phyloP scores from a whole-genome alignment of 495 filamentous ascomycete genomes.

The Xylaria palmicola region DNA sequence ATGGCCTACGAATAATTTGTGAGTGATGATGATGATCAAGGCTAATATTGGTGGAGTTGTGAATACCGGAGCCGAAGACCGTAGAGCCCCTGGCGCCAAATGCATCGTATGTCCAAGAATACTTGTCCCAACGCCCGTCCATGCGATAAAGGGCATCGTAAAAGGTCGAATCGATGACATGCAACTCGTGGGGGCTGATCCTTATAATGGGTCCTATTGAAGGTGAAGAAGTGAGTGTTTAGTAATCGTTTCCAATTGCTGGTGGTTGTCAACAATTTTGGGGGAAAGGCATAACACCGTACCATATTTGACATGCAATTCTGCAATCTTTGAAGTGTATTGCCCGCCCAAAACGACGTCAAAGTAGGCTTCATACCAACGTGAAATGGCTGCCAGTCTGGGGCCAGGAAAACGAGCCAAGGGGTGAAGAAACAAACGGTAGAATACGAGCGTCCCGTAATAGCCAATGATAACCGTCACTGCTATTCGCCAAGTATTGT shows the following conservation, averaged over 20 bases:
- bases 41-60: neutral
- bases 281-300: neutral
- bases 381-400: conserved; percentile 44
- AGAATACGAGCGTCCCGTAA: conserved; percentile 25
- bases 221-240: too few species aligned
- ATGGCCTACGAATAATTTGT: conserved; percentile 11
- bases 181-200: conserved; percentile 33
- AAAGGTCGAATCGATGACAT: conserved; percentile 27
- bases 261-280: too few species aligned
- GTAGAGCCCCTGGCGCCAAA: conserved; percentile 18
- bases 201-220: conserved; percentile 29
- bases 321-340: conserved; percentile 20
- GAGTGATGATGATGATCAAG: neutral
- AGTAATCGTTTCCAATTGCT: too few species aligned
- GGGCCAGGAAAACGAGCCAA: conserved; percentile 47
- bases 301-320: conserved; percentile 25
- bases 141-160: conserved; percentile 28
- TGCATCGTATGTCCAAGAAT: conserved; percentile 25
- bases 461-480: conserved; percentile 10
- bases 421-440: conserved; percentile 39
- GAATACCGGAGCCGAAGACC: conserved; percentile 17
- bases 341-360: conserved; percentile 35
- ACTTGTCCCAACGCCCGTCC: conserved; percentile 30
- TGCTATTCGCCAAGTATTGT: too few species aligned
- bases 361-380: conserved; percentile 47